These are phyloP conservation scores for Ascochyta viciae-villosae DNA, from an alignment of 2,329 filamentous ascomycete species.

Conservation along the genomic window DNA sequence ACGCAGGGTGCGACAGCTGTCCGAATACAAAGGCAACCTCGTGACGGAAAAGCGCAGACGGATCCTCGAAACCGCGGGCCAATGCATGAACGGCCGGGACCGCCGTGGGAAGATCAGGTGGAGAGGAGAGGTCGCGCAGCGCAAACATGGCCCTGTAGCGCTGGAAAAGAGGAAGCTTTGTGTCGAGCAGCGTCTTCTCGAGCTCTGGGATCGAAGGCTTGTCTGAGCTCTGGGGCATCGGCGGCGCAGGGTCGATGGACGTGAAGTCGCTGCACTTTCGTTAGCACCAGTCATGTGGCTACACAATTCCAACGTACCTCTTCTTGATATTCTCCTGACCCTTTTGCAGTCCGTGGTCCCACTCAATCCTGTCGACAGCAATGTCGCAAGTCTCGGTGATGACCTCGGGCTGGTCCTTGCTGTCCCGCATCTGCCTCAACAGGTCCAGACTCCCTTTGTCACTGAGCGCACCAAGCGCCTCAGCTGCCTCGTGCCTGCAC, in stretches of 20 bases:
- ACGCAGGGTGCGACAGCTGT: constrained; percentile 94
- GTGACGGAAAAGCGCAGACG: constrained; percentile 92
- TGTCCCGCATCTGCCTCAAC: constrained; percentile 75
- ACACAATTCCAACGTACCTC: constrained; percentile 64
- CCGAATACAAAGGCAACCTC: constrained; percentile 99
- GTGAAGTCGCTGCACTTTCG: constrained; percentile 77
- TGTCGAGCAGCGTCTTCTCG: constrained; percentile 79
- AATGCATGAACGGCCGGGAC: constrained; percentile 86
- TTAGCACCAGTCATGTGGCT: constrained; percentile 17
- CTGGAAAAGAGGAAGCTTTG: constrained; percentile 80
- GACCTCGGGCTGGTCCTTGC: constrained; percentile 76
- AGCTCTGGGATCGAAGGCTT: constrained; percentile 74
- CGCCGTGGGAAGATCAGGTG: constrained; percentile 87
- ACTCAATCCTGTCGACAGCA: constrained; percentile 90
- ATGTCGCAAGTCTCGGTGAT: constrained; percentile 98
- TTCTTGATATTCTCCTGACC: constrained; percentile 75
- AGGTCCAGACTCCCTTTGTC: constrained; percentile 76
- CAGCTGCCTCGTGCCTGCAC: constrained; percentile 95
- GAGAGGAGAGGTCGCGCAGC: constrained; percentile 91
- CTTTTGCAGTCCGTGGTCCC: constrained; percentile 74
- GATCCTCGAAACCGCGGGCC: constrained; percentile 82
- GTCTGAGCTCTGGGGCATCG: constrained; percentile 72
- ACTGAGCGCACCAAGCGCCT: constrained; percentile 89
- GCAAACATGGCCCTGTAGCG: constrained; percentile 99
- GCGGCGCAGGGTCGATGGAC: constrained; percentile 93